Evolutionary conservation across 805 yeast species (phyloP), one percentile per base, ranked within the genome.

Genomic region (Clavispora asparagi): DNA sequence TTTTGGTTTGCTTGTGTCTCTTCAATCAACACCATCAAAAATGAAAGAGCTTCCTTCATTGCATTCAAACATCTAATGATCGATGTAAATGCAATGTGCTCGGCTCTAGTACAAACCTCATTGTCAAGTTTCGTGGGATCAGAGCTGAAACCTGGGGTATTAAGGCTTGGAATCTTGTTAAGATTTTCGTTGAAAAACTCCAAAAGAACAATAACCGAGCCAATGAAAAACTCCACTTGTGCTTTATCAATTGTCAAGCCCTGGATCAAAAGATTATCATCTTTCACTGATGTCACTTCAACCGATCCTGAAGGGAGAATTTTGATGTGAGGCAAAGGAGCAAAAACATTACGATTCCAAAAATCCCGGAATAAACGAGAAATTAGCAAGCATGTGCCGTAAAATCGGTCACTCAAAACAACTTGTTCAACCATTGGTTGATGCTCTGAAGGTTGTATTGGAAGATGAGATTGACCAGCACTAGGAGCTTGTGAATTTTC

Each of bases 1-100:
- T 64, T 51, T 54, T 62, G 57, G 58, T 64, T 56, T 52, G 66
- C 47, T 54, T 79, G 67, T 65, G 77, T 65, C 60, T 90, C 96
- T 55, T 89, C 95, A 50, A 83, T 74, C 47, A 94, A 70, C 8
- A 92, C 86, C 65, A 85, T 78, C 51, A 94, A 70, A 61, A 94
- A 94, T 1, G 97, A 89, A 29, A 92, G 71, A 0, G 96, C 96
- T 65, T 94, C 98, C 55, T 88, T 87, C 65, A 89, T 81, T 7
- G 88, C 82, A 45, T 78, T 80, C 46, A 91, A 76, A 9, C 91
- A 77, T 57, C 86, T 83, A 39, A 87, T 73, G 33, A 94, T 68
- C 0, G 97, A 82, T 26, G 83, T 82, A 53, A 92, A 79, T 7
- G 96, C 96, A 57, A 89, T 82, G 57, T 88, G 90, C 62, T 94